Evolutionary conservation across 495 filamentous ascomycete species (phyloP).

Genomic region (Penicillium silybi): DNA sequence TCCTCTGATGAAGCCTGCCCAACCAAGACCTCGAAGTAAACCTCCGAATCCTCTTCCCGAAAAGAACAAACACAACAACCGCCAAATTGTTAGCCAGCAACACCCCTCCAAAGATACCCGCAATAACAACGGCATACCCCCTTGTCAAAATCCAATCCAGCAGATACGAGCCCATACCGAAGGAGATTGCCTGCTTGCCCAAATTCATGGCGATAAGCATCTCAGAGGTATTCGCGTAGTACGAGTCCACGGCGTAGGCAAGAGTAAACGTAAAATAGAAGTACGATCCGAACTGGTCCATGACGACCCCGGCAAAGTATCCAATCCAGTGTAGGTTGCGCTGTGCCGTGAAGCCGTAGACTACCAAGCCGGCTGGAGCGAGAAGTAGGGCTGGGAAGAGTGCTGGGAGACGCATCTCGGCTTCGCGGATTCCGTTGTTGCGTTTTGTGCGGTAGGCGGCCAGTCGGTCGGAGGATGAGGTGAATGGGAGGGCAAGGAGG

Average conservation of each 20-base stretch:
- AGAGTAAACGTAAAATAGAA: constrained; percentile 61
- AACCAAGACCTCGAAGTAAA: constrained; percentile 52
- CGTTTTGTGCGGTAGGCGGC: constrained; percentile 51
- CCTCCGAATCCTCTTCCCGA: constrained; percentile 52
- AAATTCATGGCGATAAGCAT: constrained; percentile 68
- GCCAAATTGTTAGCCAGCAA: constrained; percentile 54
- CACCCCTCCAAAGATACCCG: constrained; percentile 53
- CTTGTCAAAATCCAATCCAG: constrained; percentile 54
- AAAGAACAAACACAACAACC: constrained; percentile 52
- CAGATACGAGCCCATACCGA: constrained; percentile 57
- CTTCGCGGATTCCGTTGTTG: constrained; percentile 55
- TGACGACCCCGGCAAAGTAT: constrained; percentile 51
- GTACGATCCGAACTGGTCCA: constrained; percentile 50
- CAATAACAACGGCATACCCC: constrained; percentile 56
- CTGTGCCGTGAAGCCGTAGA: constrained; percentile 54
- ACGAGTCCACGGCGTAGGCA: constrained; percentile 56
- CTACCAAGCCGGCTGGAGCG: constrained; percentile 49
- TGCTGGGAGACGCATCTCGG: constrained; percentile 58
- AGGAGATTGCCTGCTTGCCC: constrained; percentile 61
- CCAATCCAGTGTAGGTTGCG: constrained; percentile 51
- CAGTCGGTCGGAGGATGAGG: constrained; percentile 50
- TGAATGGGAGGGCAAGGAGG: constrained; percentile 53
- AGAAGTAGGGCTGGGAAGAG: constrained; percentile 52
- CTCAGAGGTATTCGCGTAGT: constrained; percentile 54
- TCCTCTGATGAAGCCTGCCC: constrained; percentile 44